phyloP scores from a whole-genome alignment of 2,329 filamentous ascomycete genomes.

The Madurella fahalii region DNA sequence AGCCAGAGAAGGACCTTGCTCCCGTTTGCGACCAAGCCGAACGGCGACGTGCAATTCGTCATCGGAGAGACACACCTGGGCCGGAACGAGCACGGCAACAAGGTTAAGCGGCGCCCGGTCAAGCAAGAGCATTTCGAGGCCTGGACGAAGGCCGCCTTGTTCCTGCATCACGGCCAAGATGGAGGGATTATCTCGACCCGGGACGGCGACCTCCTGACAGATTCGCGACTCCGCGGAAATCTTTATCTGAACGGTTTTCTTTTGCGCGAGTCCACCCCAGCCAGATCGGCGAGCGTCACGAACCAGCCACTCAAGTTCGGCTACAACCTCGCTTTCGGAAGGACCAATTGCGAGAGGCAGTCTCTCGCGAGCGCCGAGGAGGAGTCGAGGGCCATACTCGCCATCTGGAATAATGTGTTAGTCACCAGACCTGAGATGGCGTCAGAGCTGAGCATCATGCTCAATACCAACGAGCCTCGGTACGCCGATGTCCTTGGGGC shows the following conservation, averaged over 20 bases:
- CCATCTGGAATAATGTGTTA: constrained; percentile 24
- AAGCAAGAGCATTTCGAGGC: not conserved
- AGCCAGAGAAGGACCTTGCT: constrained; percentile 10
- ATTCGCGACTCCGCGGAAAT: constrained; percentile 19
- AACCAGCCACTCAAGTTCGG: constrained; percentile 22
- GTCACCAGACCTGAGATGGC: constrained; percentile 9
- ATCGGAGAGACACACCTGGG: constrained; percentile 21
- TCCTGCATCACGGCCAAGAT: not conserved
- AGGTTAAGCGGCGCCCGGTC: constrained; percentile 9
- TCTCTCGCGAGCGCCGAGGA: constrained; percentile 17
- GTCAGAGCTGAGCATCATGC: constrained; percentile 11
- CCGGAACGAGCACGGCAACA: constrained; percentile 14
- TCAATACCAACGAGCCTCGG: constrained; percentile 7
- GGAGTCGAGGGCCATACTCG: constrained; percentile 20
- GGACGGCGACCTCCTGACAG: constrained; percentile 11
- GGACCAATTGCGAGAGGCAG: constrained; percentile 26
- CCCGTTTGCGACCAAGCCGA: constrained; percentile 10
- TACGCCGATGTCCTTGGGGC: constrained; percentile 25
- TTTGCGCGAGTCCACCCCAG: not conserved
- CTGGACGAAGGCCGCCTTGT: constrained; percentile 5
- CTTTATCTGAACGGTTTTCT: constrained; percentile 27
- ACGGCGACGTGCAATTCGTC: constrained; percentile 24
- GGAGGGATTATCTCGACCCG: constrained; percentile 3
- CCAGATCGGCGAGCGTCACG: constrained; percentile 25
- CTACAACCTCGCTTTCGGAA: constrained; percentile 26